Base-by-base conservation (phyloP, 2,329 filamentous ascomycete genomes). In the Lasiodiplodia hormozganensis region DNA sequence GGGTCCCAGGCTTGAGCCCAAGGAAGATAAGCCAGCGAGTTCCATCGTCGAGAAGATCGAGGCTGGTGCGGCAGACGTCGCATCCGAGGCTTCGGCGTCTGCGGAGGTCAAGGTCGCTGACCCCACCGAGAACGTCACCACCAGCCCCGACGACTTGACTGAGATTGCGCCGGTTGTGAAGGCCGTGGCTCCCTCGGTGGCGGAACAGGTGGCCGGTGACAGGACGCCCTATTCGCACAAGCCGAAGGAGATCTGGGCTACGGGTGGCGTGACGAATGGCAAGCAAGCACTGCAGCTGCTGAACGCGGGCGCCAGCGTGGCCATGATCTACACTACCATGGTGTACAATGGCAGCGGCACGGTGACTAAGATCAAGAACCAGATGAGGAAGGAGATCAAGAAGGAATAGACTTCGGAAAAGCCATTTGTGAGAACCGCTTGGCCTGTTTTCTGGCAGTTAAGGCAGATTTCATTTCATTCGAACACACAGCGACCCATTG, bases 181-280 rank as follows among this genome's bases (percentile, higher is more conserved):
- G 11, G 51, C 73, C 16, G 16, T 74, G 2, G 73, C 74, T 2
- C 75, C 76, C 10, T 64, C 70, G n/a, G 70, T 72, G 2, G 72
- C 69, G 31, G 70, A 72, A 14, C 69, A 71, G 36, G 60, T 69
- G 7, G 74, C 74, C 8, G 75, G 75, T 10, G 76, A 76, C 14
- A 74, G 75, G 2, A 60, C 69, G 2, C 53, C 68, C 1, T 67
- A 64, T 23, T 57, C 34, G 38, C 66, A 66, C 3, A n/a, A 40
- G 69, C 85, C 85, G 58, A 97, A 97, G 81, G 90, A 94, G 65
- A 91, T 99, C 70, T 98, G 98, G 77, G 95, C 95, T 0, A 96
- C 93, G 0, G 96, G 96, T 0, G 96, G 96, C 21, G 95, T 99
- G 76, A 96, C 92, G 1, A 95, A 91, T 72, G 96, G 96, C 4